A percentile compares a stretch with the other conserved stretches of the same genome.
Evolutionary conservation across 2,329 filamentous ascomycete genomes (phyloP).

Genomic region (Colletotrichum australisinense): DNA sequence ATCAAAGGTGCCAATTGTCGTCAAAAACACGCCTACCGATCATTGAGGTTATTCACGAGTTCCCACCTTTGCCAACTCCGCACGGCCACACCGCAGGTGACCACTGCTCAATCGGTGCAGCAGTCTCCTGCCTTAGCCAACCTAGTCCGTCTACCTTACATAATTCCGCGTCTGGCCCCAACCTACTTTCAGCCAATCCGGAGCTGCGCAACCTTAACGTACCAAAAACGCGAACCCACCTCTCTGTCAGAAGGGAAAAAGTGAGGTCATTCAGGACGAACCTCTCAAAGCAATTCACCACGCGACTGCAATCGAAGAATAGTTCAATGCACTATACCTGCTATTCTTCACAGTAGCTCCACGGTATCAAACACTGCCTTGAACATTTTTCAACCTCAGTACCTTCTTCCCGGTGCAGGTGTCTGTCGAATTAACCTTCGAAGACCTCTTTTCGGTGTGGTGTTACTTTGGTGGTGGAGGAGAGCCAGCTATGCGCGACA

Average conservation of each 20-base stretch:
- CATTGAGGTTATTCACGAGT: constrained; percentile 41
- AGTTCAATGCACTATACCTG: constrained; percentile 11
- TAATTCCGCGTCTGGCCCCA: constrained; percentile 29
- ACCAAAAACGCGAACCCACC: constrained; percentile 21
- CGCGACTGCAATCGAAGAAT: neutral
- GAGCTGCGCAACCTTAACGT: constrained; percentile 19
- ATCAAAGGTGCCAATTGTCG: constrained; percentile 28
- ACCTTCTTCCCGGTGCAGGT: neutral
- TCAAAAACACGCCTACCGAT: constrained; percentile 22
- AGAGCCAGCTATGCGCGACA: constrained; percentile 44
- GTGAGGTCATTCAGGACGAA: constrained; percentile 37
- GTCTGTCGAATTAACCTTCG: neutral
- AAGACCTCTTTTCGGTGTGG: constrained; percentile 10
- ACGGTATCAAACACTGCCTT: neutral
- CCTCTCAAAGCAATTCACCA: constrained; percentile 3
- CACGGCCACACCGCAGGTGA: constrained; percentile 35
- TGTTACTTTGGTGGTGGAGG: constrained; percentile 29
- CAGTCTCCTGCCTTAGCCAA: constrained; percentile 29
- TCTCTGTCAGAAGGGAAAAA: constrained; percentile 19
- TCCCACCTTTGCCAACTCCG: constrained; percentile 32
- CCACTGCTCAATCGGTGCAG: constrained; percentile 31
- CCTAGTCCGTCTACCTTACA: constrained; percentile 30
- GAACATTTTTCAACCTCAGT: neutral
- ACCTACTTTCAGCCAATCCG: constrained; percentile 29
- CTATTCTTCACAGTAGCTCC: neutral